Evolutionary conservation across 495 filamentous ascomycete species (phyloP).

Genomic region (Aspergillus biplanus): DNA sequence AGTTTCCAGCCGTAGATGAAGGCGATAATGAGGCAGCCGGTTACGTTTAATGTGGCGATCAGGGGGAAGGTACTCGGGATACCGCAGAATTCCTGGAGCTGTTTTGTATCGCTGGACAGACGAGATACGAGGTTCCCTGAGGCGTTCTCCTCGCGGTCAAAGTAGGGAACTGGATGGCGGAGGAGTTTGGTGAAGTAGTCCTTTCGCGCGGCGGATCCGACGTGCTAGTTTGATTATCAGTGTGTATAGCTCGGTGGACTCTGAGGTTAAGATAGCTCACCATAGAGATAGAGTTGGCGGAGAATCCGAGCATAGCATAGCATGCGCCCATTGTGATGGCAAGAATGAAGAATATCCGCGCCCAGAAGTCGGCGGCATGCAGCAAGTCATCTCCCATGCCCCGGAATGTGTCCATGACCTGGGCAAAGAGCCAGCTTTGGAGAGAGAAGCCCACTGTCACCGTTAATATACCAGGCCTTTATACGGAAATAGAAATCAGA

Average conservation of each 20-base stretch:
- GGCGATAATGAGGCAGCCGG: constrained; percentile 57
- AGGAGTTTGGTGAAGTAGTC: constrained; percentile 54
- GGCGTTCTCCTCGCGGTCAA: constrained; percentile 47
- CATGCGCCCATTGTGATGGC: constrained; percentile 52
- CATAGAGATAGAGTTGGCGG: constrained; percentile 30
- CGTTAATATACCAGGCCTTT: not conserved
- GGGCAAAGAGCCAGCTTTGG: constrained; percentile 43
- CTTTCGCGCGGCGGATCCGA: constrained; percentile 54
- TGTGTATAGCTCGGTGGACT: not conserved
- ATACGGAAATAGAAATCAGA: constrained; percentile 26
- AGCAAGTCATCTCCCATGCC: constrained; percentile 34
- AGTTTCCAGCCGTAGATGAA: constrained; percentile 68
- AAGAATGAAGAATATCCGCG: constrained; percentile 66
- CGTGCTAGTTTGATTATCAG: constrained; percentile 34
- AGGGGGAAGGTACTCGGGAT: constrained; percentile 34
- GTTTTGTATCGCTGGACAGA: constrained; percentile 62
- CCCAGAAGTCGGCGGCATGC: constrained; percentile 60
- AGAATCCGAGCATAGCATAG: constrained; percentile 56
- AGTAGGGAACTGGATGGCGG: no score
- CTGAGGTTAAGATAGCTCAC: not conserved
- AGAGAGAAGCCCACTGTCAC: constrained; percentile 48
- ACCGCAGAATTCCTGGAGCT: constrained; percentile 65
- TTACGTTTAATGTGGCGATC: constrained; percentile 51
- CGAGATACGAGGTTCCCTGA: constrained; percentile 62
- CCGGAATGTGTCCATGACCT: constrained; percentile 37